These are phyloP conservation scores for Chenopodium suecicum DNA, from an alignment of 148 eudicot genomes.

Conservation along the genomic window DNA sequence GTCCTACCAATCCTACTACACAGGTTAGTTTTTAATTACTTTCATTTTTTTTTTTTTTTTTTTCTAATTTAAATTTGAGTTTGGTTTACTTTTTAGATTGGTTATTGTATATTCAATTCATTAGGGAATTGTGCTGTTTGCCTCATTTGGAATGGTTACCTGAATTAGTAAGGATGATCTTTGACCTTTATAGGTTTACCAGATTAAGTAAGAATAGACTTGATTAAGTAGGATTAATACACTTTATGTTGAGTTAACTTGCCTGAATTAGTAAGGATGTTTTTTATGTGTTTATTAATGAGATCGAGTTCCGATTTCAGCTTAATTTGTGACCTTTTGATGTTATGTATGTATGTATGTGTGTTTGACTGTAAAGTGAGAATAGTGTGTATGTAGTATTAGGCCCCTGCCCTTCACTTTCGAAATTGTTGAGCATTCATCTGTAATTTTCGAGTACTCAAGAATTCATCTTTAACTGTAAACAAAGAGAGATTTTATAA, in stretches of 20 bases:
- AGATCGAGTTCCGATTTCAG: too few relatives aligned
- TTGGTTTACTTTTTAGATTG: neutral
- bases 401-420: too few relatives aligned
- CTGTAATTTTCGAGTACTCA: too few relatives aligned
- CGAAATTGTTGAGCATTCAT: too few relatives aligned
- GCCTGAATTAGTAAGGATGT: neutral
- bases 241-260: neutral
- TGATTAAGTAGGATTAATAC: neutral
- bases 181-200: neutral
- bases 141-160: constrained; percentile 11
- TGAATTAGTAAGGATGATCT: neutral
- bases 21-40: constrained; percentile 6
- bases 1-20: constrained; percentile 20
- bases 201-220: neutral
- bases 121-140: neutral
- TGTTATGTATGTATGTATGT: too few relatives aligned
- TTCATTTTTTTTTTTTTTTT: neutral
- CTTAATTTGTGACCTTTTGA: too few relatives aligned
- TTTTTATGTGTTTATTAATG: too few relatives aligned
- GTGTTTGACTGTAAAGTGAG: too few relatives aligned
- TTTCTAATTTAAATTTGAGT: neutral
- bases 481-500: too few relatives aligned
- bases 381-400: too few relatives aligned
- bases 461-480: too few relatives aligned
- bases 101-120: neutral